phyloP scores from a whole-genome alignment of 257 asterid species.

The Leptodermis oblonga region DNA sequence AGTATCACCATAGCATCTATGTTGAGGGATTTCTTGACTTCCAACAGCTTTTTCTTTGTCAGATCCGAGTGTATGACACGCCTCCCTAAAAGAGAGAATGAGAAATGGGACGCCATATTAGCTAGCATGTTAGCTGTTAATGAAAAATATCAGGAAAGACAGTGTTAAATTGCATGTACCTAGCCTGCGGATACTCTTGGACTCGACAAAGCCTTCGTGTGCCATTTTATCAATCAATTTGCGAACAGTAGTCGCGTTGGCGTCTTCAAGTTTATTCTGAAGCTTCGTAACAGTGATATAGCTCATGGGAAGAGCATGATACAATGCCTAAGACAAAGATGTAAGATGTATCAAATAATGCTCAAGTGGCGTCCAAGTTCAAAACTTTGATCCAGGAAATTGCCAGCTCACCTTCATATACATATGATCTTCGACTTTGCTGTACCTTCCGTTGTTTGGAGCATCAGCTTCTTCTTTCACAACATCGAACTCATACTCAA shows the following conservation, averaged over 20 bases:
- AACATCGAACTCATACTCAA: conserved; percentile 65
- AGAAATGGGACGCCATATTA: conserved; percentile 1
- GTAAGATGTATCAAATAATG: background rate
- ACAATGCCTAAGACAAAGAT: conserved; percentile 60
- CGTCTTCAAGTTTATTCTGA: conserved; percentile 68
- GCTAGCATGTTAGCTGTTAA: conserved; percentile 5
- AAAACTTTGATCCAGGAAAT: background rate
- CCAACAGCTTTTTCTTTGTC: conserved; percentile 59
- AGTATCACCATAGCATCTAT: conserved; percentile 51
- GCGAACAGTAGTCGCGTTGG: conserved; percentile 51
- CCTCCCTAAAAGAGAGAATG: conserved; percentile 59
- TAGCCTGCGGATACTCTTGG: conserved; percentile 66
- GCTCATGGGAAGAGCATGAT: conserved; percentile 85
- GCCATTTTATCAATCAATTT: conserved; percentile 86
- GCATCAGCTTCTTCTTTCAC: conserved; percentile 72
- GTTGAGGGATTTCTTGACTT: conserved; percentile 59
- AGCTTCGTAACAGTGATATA: conserved; percentile 64
- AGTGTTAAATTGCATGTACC: conserved; percentile 34
- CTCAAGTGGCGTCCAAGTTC: background rate
- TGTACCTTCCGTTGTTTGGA: conserved; percentile 25
- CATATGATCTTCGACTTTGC: conserved; percentile 41
- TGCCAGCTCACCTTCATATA: conserved; percentile 64
- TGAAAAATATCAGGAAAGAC: conserved; percentile 2
- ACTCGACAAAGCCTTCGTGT: conserved; percentile 75
- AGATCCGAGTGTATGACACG: conserved; percentile 86